Evolutionary conservation across 345 rosid species (phyloP).

Genomic region (Schrenkiella parvula): DNA sequence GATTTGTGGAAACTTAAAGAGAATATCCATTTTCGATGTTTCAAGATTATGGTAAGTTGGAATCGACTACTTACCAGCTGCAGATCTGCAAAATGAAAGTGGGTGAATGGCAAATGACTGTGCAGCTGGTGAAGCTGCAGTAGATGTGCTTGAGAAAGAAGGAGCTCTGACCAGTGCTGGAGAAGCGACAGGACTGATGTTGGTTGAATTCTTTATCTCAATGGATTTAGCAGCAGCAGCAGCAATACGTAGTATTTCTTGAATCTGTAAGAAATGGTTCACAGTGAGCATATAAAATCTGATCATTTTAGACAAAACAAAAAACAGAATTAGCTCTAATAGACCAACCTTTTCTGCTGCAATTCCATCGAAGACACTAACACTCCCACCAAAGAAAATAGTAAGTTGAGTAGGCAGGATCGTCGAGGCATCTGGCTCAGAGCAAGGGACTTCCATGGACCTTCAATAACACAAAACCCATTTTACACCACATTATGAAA

Average conservation of each 20-base stretch:
- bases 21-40: not conserved
- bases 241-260: constrained; percentile 64
- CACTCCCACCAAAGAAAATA: constrained; percentile 75
- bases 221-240: constrained; percentile 46
- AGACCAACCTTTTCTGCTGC: constrained; percentile 62
- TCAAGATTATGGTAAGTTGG: not conserved
- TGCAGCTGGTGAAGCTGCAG: constrained; percentile 49
- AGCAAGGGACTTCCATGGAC: constrained; percentile 25
- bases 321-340: not conserved
- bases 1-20: constrained; percentile 1
- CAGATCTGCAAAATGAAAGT: constrained; percentile 59
- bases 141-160: constrained; percentile 69
- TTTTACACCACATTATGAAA: not conserved
- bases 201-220: constrained; percentile 43
- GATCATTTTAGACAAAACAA: not conserved
- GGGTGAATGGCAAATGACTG: constrained; percentile 47
- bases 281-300: too few relatives aligned
- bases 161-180: constrained; percentile 76
- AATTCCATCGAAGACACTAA: constrained; percentile 63
- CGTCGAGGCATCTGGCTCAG: constrained; percentile 33
- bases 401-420: constrained; percentile 60
- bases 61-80: constrained; percentile 51
- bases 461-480: constrained; percentile 27
- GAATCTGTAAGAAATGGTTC: constrained; percentile 42
- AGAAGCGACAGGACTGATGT: constrained; percentile 38